Evolutionary conservation across 768 basidiomycete genomes (phyloP).

Genomic region (Plicaturopsis crispa): DNA sequence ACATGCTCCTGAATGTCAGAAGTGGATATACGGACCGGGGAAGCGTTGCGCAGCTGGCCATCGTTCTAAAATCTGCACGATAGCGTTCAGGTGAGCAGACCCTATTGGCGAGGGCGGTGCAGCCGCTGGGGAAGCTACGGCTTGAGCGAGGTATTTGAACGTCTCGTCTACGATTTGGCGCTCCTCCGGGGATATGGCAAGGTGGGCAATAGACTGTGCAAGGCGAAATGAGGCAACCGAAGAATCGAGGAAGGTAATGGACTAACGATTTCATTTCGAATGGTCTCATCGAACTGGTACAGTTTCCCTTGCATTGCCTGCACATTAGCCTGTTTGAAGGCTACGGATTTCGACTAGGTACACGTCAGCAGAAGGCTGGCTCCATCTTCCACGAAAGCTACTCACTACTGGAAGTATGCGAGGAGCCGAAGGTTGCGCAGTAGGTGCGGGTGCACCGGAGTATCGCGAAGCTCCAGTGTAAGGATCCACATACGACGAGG

Average conservation of each 20-base stretch:
- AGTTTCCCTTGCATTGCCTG: conserved; percentile 75
- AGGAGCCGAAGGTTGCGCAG: conserved; percentile 23
- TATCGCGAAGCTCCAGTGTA: conserved; percentile 70
- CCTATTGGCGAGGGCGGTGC: conserved; percentile 28
- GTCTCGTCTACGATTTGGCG: conserved; percentile 46
- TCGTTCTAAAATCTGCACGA: conserved; percentile 57
- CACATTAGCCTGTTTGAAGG: conserved; percentile 84
- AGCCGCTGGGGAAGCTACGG: conserved; percentile 29
- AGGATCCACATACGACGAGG: conserved; percentile 50
- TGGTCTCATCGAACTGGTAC: conserved; percentile 62
- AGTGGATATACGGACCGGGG: conserved; percentile 40
- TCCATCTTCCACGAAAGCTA: conserved; percentile 1
- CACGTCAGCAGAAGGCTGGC: not conserved
- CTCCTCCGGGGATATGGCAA: conserved; percentile 68
- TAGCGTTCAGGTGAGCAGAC: conserved; percentile 48
- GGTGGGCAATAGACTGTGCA: conserved; percentile 56
- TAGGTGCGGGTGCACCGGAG: conserved; percentile 29
- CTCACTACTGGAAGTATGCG: conserved; percentile 47
- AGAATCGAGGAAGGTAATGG: too few species aligned
- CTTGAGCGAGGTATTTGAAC: conserved; percentile 50
- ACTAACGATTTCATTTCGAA: conserved; percentile 65
- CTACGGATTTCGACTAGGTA: conserved; percentile 49
- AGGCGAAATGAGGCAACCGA: too few species aligned
- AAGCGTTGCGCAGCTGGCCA: conserved; percentile 73
- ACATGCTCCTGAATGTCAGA: conserved; percentile 1